phyloP scores from a whole-genome alignment of 148 eudicot genomes.

The Vaccinium corymbosum region DNA sequence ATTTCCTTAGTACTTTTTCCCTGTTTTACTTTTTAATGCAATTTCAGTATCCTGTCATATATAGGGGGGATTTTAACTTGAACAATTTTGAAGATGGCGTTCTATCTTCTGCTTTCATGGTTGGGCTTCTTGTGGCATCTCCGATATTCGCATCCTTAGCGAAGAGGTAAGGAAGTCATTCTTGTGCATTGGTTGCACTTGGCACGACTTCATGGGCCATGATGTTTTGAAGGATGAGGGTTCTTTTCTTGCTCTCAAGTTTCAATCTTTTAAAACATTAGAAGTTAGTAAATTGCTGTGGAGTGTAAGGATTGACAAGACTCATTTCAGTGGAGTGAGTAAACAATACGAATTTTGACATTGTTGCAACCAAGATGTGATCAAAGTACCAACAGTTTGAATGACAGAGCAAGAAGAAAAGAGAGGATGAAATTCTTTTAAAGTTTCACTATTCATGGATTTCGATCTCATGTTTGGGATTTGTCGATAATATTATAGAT shows the following conservation, averaged over 20 bases:
- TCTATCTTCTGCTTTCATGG: slow-evolving; percentile 98
- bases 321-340: neutral
- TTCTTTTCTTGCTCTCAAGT: slow-evolving; percentile 3
- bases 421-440: neutral
- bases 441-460: neutral
- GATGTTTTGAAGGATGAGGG: slow-evolving; percentile 6
- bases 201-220: neutral
- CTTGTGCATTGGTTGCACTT: neutral
- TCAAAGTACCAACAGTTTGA: neutral
- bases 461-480: neutral
- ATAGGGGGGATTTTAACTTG: slow-evolving; percentile 72
- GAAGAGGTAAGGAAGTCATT: slow-evolving; percentile 50
- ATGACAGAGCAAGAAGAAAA: neutral
- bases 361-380: neutral
- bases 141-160: slow-evolving; percentile 84
- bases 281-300: neutral
- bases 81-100: slow-evolving; percentile 83
- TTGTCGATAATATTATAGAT: neutral
- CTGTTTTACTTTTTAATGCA: neutral
- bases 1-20: neutral
- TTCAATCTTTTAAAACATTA: neutral
- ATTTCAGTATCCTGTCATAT: slow-evolving; percentile 9
- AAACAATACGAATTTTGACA: neutral
- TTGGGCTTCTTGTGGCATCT: slow-evolving; percentile 89
- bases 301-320: neutral